These are phyloP conservation scores for Eustoma russellianum DNA, from an alignment of 257 asterid genomes.

Conservation along the genomic window DNA sequence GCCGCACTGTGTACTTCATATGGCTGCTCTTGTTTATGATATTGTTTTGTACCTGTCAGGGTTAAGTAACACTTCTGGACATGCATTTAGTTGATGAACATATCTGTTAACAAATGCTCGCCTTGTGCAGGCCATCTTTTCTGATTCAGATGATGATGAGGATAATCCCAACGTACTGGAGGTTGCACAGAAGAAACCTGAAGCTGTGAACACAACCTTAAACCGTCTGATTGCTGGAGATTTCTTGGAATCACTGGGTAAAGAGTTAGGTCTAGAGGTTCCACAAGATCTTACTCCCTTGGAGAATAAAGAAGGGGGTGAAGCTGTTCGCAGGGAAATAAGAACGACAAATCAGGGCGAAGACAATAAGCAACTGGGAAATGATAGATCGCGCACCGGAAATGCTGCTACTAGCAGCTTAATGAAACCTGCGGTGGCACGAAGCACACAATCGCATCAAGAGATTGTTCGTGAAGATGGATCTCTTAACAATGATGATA, in stretches of 20 bases:
- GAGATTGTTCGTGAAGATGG: constrained; percentile 13
- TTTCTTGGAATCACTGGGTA: constrained; percentile 88
- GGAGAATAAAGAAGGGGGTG: constrained; percentile 26
- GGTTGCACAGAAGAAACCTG: constrained; percentile 53
- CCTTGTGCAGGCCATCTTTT: constrained; percentile 70
- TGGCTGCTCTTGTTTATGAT: no score
- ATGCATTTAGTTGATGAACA: no score
- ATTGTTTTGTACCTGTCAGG: no score
- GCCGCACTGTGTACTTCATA: no score
- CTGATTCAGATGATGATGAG: constrained; percentile 81
- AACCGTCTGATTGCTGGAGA: constrained; percentile 94
- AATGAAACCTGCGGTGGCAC: constrained; percentile 13
- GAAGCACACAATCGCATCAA: constrained; percentile 6
- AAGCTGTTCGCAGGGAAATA: constrained; percentile 19
- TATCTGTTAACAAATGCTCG: background rate
- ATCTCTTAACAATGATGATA: background rate
- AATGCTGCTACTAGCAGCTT: constrained; percentile 13
- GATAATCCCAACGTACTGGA: constrained; percentile 35
- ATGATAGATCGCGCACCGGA: constrained; percentile 10
- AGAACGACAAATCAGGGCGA: constrained; percentile 15
- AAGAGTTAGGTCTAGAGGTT: constrained; percentile 74
- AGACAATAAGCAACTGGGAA: constrained; percentile 16
- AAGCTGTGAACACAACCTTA: constrained; percentile 66
- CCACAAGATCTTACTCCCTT: constrained; percentile 62
- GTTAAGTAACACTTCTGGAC: no score